Percentiles rank a stretch among this genome's conserved stretches.
These are phyloP conservation scores for Phytophthora cactorum DNA, from an alignment of 352 stramenopile genomes.

Conservation along the genomic window DNA sequence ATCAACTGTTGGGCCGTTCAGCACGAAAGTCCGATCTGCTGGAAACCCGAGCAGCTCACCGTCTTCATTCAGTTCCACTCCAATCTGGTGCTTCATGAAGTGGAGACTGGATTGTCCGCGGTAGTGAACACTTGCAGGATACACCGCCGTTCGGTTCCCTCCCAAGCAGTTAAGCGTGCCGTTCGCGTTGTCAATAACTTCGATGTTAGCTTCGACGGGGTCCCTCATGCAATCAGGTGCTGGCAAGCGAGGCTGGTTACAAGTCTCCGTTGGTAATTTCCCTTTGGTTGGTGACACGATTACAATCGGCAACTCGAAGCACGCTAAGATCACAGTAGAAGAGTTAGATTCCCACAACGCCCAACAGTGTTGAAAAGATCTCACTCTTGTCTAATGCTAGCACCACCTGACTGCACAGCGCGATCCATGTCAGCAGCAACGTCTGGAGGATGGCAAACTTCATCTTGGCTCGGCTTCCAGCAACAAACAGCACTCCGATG, in stretches of 20 bases:
- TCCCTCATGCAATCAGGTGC: constrained; percentile 58
- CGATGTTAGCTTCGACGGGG: constrained; percentile 45
- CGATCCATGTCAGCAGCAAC: constrained; percentile 20
- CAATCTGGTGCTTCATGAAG: constrained; percentile 64
- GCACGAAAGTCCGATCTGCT: constrained; percentile 49
- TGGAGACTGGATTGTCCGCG: constrained; percentile 67
- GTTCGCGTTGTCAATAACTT: constrained; percentile 58
- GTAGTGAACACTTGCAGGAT: constrained; percentile 53
- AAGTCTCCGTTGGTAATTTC: constrained; percentile 56
- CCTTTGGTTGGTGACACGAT: constrained; percentile 49
- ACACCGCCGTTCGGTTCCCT: constrained; percentile 36
- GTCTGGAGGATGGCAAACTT: constrained; percentile 5
- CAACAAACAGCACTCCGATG: neutral
- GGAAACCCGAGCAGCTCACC: constrained; percentile 51
- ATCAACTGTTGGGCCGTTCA: constrained; percentile 69
- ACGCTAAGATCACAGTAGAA: constrained; percentile 30
- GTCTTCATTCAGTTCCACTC: constrained; percentile 42
- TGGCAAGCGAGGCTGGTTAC: constrained; percentile 50
- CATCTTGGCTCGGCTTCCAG: constrained; percentile 14
- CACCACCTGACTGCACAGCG: constrained; percentile 2
- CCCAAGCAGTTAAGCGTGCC: constrained; percentile 54
- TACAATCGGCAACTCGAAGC: constrained; percentile 60
- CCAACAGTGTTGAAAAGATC: constrained; percentile 1
- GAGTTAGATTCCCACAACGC: constrained; percentile 8
- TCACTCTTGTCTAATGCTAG: constrained; percentile 32